These are phyloP conservation scores for Coemansia sp. DNA, from an alignment of 192 early-diverging fungal genomes.

Conservation along the genomic window DNA sequence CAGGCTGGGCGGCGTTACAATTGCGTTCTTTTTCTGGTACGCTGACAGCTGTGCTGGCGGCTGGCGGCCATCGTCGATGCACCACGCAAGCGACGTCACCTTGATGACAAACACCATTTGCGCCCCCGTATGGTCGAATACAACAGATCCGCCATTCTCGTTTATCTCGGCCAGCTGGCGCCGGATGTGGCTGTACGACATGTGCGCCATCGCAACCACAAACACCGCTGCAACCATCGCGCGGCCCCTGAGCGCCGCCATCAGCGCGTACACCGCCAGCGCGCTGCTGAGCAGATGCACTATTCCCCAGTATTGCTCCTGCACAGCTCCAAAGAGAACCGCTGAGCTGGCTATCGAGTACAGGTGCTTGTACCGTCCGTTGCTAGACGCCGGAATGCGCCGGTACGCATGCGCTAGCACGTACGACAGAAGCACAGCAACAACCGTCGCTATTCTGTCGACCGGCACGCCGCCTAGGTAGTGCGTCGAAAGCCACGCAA, in stretches of 20 bases:
- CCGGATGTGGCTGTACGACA: constrained; percentile 58
- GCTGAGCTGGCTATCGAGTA: constrained; percentile 59
- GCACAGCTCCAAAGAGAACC: constrained; percentile 57
- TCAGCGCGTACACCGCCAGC: constrained; percentile 57
- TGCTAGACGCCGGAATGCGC: constrained; percentile 54
- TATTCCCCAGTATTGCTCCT: constrained; percentile 61
- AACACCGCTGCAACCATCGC: constrained; percentile 63
- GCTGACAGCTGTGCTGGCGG: constrained; percentile 37
- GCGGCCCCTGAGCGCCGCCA: constrained; percentile 42
- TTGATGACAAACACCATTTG: constrained; percentile 97
- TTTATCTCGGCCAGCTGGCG: constrained; percentile 33
- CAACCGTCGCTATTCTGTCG: constrained; percentile 62
- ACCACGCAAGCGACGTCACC: constrained; percentile 83
- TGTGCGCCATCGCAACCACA: constrained; percentile 62
- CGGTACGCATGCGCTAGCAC: constrained; percentile 58
- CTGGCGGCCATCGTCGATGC: constrained; percentile 72
- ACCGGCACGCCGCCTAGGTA: constrained; percentile 55
- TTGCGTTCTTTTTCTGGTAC: constrained; percentile 66
- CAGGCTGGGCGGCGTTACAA: constrained; percentile 63
- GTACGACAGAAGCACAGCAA: constrained; percentile 59
- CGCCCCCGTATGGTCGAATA: constrained; percentile 83
- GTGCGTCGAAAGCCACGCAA: constrained; percentile 23
- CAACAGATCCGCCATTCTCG: constrained; percentile 30
- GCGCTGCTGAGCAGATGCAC: constrained; percentile 56
- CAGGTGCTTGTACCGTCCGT: constrained; percentile 52